Evolutionary conservation across 768 basidiomycete genomes (phyloP), one percentile per base, ranked within the genome.

Genomic region (Dentipellis sp.): DNA sequence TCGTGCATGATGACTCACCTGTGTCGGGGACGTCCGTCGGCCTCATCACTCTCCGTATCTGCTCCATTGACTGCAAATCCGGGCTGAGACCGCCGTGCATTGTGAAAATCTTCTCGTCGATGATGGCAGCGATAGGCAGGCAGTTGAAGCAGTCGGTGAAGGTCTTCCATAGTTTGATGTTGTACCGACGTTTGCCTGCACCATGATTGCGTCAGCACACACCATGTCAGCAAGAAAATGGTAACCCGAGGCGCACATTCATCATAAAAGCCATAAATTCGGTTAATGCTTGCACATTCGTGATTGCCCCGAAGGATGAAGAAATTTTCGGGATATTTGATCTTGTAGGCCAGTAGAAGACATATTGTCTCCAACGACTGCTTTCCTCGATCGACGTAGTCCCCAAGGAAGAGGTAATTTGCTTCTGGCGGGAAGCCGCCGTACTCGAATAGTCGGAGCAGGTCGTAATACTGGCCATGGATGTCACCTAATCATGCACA

Each of bases 91-190:
- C 95, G 54, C 95, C 95, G 66, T 98, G 95, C 95, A 98, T 98
- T 52, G 94, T 97, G 73, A 99, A 97, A 69, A 99, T 99, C 78
- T 98, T 99, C 75, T 98, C 95, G 74, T 98, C 95, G 70, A 99
- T 97, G 74, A 99, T 97, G 65, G 95, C 95, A 50, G 95, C 95
- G 70, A 99, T 97, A 38, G 95, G 95, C 62, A 97, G 77, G 71
- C 95, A 98, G 77, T 99, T 99, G 82, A 99, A 99, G 76, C 95
- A 97, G 71, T 99, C 95, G 58, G 95, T 99, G 73, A 99, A 99
- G 37, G 95, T 99, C 81, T 99, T 99, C 95, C 95, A 99, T 69
- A 97, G 80, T 74, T 99, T 99, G 82, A 99, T 99, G 79, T 98
- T 99, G 81, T 97, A 98, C 69, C 95, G 86, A 70, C 95, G 92